A percentile compares a stretch with the other conserved stretches of the same genome.
These are phyloP conservation scores for Euphorbia corollata DNA, from an alignment of 441 rosid genomes.

Conservation along the genomic window DNA sequence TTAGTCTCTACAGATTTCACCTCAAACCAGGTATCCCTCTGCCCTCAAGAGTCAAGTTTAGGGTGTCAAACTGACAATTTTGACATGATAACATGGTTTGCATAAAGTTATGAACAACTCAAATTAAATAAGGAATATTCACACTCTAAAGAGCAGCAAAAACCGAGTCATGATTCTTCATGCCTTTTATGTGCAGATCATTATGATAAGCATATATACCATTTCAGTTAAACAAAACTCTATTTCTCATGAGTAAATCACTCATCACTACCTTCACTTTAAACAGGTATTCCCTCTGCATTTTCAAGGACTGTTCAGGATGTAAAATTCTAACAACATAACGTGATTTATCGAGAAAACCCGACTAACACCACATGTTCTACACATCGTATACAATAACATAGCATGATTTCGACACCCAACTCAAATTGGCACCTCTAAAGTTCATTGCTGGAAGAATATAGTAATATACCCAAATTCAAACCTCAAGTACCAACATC, in stretches of 20 bases:
- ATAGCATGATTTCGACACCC: background rate
- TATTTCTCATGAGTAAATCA: background rate
- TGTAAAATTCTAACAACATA: background rate
- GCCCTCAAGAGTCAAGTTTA: background rate
- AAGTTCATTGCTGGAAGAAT: conserved; percentile 10
- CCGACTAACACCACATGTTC: background rate
- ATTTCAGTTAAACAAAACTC: background rate
- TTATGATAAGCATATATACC: background rate
- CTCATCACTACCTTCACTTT: background rate
- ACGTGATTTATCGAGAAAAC: too few relatives aligned
- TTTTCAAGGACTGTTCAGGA: background rate
- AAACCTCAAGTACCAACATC: background rate
- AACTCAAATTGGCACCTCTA: background rate
- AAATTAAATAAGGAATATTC: background rate
- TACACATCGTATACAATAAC: background rate
- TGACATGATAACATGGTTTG: background rate
- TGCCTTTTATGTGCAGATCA: background rate
- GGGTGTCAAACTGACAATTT: background rate
- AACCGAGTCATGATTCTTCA: background rate
- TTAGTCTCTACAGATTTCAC: background rate
- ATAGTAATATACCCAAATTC: background rate
- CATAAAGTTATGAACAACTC: background rate
- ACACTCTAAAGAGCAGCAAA: background rate
- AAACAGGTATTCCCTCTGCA: background rate
- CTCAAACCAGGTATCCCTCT: background rate